Percentiles rank a stretch among this genome's conserved stretches.
Evolutionary conservation across 805 yeast species (phyloP).

Genomic region (Candida silvicultrix): DNA sequence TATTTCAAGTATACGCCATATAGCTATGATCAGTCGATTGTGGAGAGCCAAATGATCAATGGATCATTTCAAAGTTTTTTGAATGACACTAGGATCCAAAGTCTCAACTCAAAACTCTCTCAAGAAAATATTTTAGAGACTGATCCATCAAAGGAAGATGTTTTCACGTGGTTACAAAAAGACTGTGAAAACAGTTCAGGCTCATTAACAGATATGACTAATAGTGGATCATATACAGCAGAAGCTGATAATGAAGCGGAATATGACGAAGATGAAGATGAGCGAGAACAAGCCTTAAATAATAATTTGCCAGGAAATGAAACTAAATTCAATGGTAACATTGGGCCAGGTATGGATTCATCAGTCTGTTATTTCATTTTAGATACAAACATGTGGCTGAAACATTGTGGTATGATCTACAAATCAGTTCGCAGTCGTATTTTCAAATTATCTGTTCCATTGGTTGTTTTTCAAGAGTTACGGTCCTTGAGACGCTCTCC

Average conservation of each 20-base stretch:
- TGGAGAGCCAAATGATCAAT: background rate
- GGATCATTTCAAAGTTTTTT: slow-evolving; percentile 3
- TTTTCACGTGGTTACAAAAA: slow-evolving; percentile 6
- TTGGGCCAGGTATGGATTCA: slow-evolving; percentile 54
- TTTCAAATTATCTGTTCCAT: slow-evolving; percentile 57
- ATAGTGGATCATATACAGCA: slow-evolving; percentile 1
- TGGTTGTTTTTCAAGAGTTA: slow-evolving; percentile 73
- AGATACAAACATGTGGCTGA: slow-evolving; percentile 77
- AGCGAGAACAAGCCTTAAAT: slow-evolving; percentile 7
- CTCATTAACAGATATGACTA: slow-evolving; percentile 2
- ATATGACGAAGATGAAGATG: slow-evolving; percentile 3
- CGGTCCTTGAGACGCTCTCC: slow-evolving; percentile 64
- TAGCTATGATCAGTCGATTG: slow-evolving; percentile 5
- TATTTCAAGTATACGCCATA: slow-evolving; percentile 33
- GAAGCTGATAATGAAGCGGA: slow-evolving; percentile 13
- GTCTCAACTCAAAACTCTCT: slow-evolving; percentile 4
- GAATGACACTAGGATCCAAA: slow-evolving; percentile 9
- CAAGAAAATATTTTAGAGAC: slow-evolving; percentile 6
- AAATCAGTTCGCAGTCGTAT: slow-evolving; percentile 59
- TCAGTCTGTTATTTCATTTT: slow-evolving; percentile 51
- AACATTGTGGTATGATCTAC: slow-evolving; percentile 71
- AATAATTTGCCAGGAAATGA: slow-evolving; percentile 5
- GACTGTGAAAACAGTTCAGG: background rate
- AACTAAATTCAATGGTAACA: slow-evolving; percentile 30
- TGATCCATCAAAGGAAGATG: slow-evolving; percentile 1